These are phyloP conservation scores for Parathielavia appendiculata DNA, from an alignment of 495 filamentous ascomycete species.

Conservation along the genomic window DNA sequence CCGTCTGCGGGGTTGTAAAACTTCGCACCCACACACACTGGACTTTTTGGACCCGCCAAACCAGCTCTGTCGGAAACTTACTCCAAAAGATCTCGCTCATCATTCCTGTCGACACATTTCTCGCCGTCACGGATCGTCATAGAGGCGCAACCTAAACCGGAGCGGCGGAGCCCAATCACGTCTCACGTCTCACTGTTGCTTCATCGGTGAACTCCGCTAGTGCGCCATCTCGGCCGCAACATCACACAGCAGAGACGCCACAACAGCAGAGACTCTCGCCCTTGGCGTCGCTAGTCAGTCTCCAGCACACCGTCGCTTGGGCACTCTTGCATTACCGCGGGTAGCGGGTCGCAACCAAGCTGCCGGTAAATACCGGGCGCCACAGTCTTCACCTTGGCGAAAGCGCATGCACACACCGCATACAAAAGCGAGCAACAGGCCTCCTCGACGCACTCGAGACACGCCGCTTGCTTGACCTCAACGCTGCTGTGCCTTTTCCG, in stretches of 20 bases:
- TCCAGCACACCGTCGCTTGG: slow-evolving; percentile 15
- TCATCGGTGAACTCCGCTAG: background rate
- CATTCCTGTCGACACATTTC: too few species aligned
- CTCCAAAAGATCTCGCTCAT: too few species aligned
- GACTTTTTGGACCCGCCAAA: slow-evolving; percentile 11
- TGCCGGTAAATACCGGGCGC: slow-evolving; percentile 10
- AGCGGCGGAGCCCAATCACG: too few species aligned
- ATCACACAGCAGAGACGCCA: background rate
- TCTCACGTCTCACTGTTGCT: background rate
- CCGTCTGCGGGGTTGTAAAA: slow-evolving; percentile 15
- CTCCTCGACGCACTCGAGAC: background rate
- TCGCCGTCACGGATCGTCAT: too few species aligned
- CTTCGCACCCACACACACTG: background rate
- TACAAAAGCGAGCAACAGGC: background rate
- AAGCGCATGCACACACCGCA: background rate
- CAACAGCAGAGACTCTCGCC: background rate
- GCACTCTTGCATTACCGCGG: slow-evolving; percentile 12
- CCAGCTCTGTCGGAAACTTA: background rate
- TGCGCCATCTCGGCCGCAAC: background rate
- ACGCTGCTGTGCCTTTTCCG: background rate
- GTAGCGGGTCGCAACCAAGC: slow-evolving; percentile 2
- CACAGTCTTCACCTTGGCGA: background rate
- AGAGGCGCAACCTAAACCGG: too few species aligned
- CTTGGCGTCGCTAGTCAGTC: background rate
- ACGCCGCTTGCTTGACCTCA: background rate